Evolutionary conservation across 1,284 basidiomycete genomes (phyloP), one percentile per base, ranked within the genome.

Genomic region (Microbotryomycetes sp.): DNA sequence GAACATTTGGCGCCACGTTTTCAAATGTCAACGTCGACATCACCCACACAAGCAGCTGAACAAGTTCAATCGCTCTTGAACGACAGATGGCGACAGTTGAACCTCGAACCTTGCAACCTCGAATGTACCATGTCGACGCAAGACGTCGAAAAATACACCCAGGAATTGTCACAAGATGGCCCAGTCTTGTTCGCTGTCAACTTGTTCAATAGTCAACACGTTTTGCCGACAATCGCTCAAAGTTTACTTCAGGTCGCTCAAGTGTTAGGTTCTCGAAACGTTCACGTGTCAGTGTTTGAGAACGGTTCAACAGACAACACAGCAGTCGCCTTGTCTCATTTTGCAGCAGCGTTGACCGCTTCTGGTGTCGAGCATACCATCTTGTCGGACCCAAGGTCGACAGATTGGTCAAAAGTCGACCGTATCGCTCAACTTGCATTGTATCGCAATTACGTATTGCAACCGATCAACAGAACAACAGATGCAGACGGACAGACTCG

Each of bases 381-480:
- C 36, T n/a, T 58, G 7, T 58, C 55, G 23, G 67, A 68, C 48
- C 19, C 59, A 14, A 58, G 62, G 14, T 6, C 32, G n/a, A 68
- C 67, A 16, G 49, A 64, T 26, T 68, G 67, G 67, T 54, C 46
- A 9, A 48, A 47, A 5, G 67, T 68, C 55, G 63, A 66, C 58
- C 45, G 68, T 32, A 68, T 71, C 62, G 52, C 65, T 74, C 53
- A 79, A 78, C 73, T 80, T 7, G 75, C 77, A 0, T 59, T 74
- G 22, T 74, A 78, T 70, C 75, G 79, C 30, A 80, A 80, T 62
- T 68, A 69, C 26, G 78, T 72, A 3, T 73, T 79, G 68, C 65
- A 73, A 23, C 76, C 77, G 2, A 68, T 78, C 45, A 76, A 73
- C 63, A 69, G 70, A 51, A 29, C 51, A 42, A n/a, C n/a, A n/a